These are phyloP conservation scores for Solanum hybrid DNA, from an alignment of 305 asterid species.

Conservation along the genomic window DNA sequence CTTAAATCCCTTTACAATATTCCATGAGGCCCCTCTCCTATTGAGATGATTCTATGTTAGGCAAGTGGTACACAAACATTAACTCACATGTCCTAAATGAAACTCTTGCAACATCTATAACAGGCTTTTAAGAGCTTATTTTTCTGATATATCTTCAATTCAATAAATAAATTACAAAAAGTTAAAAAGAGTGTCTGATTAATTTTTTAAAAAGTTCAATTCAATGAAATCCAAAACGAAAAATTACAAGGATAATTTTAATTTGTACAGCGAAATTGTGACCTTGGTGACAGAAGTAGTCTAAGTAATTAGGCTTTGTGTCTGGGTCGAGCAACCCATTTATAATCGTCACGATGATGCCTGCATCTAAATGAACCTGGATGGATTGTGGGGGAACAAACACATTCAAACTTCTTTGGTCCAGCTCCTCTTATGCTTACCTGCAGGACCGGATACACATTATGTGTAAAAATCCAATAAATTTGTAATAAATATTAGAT, in stretches of 20 bases:
- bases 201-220: neutral
- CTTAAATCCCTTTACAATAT: neutral
- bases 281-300: neutral
- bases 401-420: conserved; percentile 25
- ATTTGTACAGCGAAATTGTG: neutral
- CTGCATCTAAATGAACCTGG: conserved; percentile 90
- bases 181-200: neutral
- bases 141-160: neutral
- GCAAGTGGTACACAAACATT: neutral
- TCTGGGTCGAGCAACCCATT: conserved; percentile 44
- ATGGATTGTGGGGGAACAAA: conserved; percentile 79
- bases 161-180: neutral
- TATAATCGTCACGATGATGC: conserved; percentile 58
- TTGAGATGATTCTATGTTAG: neutral
- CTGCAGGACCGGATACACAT: neutral
- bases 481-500: neutral
- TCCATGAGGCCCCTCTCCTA: neutral
- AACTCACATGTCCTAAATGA: neutral
- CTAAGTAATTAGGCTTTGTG: conserved; percentile 15
- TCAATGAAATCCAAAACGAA: neutral
- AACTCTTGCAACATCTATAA: neutral
- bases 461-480: neutral
- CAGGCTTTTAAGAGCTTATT: neutral
- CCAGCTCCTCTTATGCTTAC: conserved; percentile 10
- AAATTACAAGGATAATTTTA: neutral